A percentile compares a stretch with the other conserved stretches of the same genome.
These are phyloP conservation scores for Ceriops decandra DNA, from an alignment of 345 rosid species.

Conservation along the genomic window DNA sequence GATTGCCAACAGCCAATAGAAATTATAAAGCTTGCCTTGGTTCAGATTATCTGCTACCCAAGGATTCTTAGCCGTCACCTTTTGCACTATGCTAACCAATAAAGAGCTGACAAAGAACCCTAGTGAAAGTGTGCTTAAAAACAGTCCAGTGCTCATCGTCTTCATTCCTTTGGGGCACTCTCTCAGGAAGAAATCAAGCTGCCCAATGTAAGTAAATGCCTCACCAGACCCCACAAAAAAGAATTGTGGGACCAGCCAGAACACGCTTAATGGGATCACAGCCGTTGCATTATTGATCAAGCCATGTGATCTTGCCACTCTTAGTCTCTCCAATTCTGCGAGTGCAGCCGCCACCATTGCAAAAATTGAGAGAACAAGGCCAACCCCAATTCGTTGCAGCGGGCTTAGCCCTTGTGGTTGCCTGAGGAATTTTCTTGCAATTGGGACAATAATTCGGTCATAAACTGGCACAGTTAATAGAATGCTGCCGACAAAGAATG, in stretches of 20 bases:
- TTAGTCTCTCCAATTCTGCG: slow-evolving; percentile 57
- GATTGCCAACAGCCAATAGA: slow-evolving; percentile 80
- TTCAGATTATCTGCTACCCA: slow-evolving; percentile 88
- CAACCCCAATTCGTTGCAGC: slow-evolving; percentile 75
- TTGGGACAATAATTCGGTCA: slow-evolving; percentile 56
- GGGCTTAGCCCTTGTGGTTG: slow-evolving; percentile 82
- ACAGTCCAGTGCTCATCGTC: slow-evolving; percentile 90
- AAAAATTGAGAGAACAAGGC: slow-evolving; percentile 46
- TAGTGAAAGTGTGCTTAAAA: slow-evolving; percentile 77
- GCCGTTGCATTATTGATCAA: slow-evolving; percentile 34
- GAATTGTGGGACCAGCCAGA: slow-evolving; percentile 81
- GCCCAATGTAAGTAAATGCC: slow-evolving; percentile 84
- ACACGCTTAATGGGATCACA: slow-evolving; percentile 62
- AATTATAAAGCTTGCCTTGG: slow-evolving; percentile 68
- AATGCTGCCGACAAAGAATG: slow-evolving; percentile 78
- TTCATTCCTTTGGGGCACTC: slow-evolving; percentile 99
- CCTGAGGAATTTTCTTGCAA: slow-evolving; percentile 44
- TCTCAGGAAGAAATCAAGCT: slow-evolving; percentile 81
- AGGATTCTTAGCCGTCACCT: slow-evolving; percentile 48
- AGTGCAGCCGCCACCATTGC: slow-evolving; percentile 78
- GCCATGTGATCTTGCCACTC: slow-evolving; percentile 40
- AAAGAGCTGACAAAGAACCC: slow-evolving; percentile 84
- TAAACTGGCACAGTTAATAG: slow-evolving; percentile 79
- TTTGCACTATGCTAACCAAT: slow-evolving; percentile 68
- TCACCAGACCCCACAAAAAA: slow-evolving; percentile 83